Evolutionary conservation across 2,329 filamentous ascomycete genomes (phyloP).

Genomic region (Arthrobotrys entomopaga): DNA sequence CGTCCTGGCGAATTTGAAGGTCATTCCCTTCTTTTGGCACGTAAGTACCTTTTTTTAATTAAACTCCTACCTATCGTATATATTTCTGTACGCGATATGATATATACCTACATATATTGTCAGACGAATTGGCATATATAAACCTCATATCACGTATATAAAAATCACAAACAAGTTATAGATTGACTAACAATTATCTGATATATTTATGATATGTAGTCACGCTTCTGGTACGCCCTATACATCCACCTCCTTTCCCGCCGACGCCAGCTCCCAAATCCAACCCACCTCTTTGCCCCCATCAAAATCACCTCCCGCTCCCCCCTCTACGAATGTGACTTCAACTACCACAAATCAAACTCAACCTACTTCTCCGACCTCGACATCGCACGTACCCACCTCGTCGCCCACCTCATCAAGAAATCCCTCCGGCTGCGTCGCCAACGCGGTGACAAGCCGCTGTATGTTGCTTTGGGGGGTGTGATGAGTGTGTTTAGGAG

Average conservation of each 20-base stretch:
- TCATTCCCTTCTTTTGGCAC: conserved; percentile 79
- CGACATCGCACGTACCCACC: conserved; percentile 82
- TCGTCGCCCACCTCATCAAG: conserved; percentile 73
- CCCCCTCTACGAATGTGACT: conserved; percentile 81
- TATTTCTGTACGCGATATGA: no score
- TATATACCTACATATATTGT: no score
- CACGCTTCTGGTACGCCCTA: conserved; percentile 70
- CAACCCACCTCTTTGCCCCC: conserved; percentile 77
- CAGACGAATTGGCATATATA: no score
- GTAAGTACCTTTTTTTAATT: conserved; percentile 64
- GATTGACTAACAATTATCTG: conserved; percentile 50
- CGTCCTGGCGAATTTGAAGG: conserved; percentile 76
- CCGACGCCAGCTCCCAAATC: conserved; percentile 66
- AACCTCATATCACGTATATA: neutral
- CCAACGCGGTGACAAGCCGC: conserved; percentile 42
- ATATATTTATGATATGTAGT: conserved; percentile 63
- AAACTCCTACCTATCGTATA: no score
- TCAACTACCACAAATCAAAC: conserved; percentile 85
- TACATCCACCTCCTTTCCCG: conserved; percentile 68
- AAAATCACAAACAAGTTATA: neutral
- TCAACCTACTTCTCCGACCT: conserved; percentile 88
- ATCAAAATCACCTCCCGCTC: conserved; percentile 74
- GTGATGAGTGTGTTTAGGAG: conserved; percentile 78
- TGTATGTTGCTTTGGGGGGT: conserved; percentile 69
- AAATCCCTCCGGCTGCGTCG: conserved; percentile 56